Evolutionary conservation across 2,329 filamentous ascomycete species (phyloP).

Genomic region (Pseudogymnoascus sp.): DNA sequence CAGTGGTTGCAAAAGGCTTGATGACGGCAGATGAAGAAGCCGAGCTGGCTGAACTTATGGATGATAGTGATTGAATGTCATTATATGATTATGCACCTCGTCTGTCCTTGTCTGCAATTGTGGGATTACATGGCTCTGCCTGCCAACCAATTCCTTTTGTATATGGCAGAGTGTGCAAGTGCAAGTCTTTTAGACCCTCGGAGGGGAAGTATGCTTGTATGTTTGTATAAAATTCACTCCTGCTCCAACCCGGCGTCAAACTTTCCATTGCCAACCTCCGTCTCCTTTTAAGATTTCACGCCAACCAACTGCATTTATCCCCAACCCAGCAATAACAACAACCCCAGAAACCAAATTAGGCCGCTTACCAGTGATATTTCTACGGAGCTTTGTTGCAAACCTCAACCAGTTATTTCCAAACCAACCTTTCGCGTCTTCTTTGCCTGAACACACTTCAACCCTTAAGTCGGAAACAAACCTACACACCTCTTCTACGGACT

Average conservation of each 20-base stretch:
- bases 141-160: not conserved
- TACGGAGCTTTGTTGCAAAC: not conserved
- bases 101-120: not conserved
- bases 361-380: not conserved
- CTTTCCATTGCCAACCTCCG: not conserved
- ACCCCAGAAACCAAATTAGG: not conserved
- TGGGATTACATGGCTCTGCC: not conserved
- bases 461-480: not conserved
- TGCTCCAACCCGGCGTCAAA: not conserved
- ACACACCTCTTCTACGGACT: not conserved
- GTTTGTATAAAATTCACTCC: not conserved
- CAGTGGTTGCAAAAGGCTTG: conserved; percentile 39
- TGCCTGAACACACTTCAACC: not conserved
- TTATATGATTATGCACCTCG: not conserved
- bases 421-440: not conserved
- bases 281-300: not conserved
- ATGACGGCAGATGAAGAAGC: conserved; percentile 87
- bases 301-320: not conserved
- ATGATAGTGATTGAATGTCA: conserved; percentile 49
- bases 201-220: not conserved
- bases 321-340: not conserved
- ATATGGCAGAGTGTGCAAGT: not conserved
- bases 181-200: not conserved
- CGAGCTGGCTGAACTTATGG: conserved; percentile 87
- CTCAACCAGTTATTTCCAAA: not conserved